phyloP scores from a whole-genome alignment of 257 asterid genomes.

The Solanum rostratum region DNA sequence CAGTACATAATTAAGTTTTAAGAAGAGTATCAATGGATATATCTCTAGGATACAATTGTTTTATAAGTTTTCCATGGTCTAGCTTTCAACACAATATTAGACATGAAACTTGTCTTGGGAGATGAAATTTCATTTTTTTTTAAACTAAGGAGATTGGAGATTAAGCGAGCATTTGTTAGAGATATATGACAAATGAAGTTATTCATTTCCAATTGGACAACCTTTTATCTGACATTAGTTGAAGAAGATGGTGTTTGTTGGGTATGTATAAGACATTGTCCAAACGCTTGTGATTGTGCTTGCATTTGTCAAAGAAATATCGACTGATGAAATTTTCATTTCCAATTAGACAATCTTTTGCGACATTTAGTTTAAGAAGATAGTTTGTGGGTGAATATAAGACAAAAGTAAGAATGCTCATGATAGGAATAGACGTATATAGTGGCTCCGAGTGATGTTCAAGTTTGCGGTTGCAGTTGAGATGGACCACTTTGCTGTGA shows the following conservation, averaged over 20 bases:
- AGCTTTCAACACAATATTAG: not conserved
- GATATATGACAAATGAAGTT: not conserved
- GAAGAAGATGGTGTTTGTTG: not conserved
- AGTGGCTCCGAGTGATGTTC: not conserved
- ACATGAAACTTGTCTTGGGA: not conserved
- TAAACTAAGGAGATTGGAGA: not conserved
- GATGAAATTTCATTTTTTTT: not conserved
- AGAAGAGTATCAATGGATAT: not conserved
- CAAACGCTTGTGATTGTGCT: not conserved
- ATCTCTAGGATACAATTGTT: not conserved
- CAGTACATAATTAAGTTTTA: not conserved
- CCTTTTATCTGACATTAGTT: not conserved
- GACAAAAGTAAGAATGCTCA: not conserved
- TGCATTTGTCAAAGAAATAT: not conserved
- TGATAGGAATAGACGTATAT: not conserved
- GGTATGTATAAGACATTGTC: not conserved
- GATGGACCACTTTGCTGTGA: not conserved
- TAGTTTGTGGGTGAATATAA: not conserved
- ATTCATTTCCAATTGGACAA: not conserved
- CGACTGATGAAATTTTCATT: not conserved
- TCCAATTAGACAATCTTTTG: not conserved
- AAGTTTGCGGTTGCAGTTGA: not conserved
- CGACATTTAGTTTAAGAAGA: not conserved
- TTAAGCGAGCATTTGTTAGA: not conserved
- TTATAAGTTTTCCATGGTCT: not conserved